Evolutionary conservation across 805 yeast genomes (phyloP), one percentile per base, ranked within the genome.

Genomic region (Lachancea quebecensis): DNA sequence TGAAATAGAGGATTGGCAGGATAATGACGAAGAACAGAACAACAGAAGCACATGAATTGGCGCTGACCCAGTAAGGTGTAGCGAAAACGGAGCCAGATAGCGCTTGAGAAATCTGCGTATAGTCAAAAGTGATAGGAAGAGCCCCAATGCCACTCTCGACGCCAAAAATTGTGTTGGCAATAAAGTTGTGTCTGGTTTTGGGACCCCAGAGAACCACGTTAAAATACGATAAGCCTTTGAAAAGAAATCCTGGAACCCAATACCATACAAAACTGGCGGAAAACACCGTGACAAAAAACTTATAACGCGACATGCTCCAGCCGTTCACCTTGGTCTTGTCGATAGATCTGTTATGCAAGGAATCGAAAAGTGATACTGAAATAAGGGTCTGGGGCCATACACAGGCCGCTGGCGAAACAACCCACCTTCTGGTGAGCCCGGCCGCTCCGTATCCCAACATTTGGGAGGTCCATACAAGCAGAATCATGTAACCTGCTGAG

Each of bases 181-280:
- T 68, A 47, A 78, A 75, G 55, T 81, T 80, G 49, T 79, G 59
- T 49, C 66, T 60, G 12, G 64, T 62, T 41, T 54, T 55, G 18
- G 64, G 47, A 35, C 60, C 62, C 68, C 69, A 65, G n/a, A 63
- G 47, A 18, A 68, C 53, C 45, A 70, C 59, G n/a, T 72, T 75
- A 62, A 84, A 82, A 54, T 75, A 74, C 0, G 80, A 71, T 45
- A 83, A 69, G 1, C 79, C 86, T 12, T 69, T 66, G 65, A 81
- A 81, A 18, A 84, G 66, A 55, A 69, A 81, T 45, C 81, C 83
- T 3, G 88, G 87, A 51, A 83, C 64, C 79, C 83, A 81, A 55
- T 77, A 78, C 74, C 81, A 82, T 3, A 72, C 50, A 52, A 80
- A 79, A 18, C 72, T 59, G n/a, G 63, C 59, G 12, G 53, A 41